A percentile compares a stretch with the other conserved stretches of the same genome.
Evolutionary conservation across 2,329 filamentous ascomycete genomes (phyloP).

Genomic region (Ophiosphaerella narmari): DNA sequence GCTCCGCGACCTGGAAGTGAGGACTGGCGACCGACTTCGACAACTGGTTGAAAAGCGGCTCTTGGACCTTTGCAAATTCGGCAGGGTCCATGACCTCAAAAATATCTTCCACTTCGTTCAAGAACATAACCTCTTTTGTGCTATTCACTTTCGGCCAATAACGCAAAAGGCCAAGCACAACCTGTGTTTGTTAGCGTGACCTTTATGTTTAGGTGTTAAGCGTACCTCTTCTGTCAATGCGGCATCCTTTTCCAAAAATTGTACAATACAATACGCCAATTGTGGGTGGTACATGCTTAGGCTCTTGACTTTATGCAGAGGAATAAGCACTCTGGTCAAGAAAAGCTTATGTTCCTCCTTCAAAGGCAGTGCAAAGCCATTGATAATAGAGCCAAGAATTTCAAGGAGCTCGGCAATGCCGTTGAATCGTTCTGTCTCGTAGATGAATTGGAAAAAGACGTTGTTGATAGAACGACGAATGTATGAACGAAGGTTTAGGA

Average conservation of each 20-base stretch:
- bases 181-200: slow-evolving; percentile 55
- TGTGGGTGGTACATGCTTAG: slow-evolving; percentile 99
- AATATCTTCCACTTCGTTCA: slow-evolving; percentile 99
- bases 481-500: slow-evolving; percentile 94
- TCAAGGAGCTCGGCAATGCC: slow-evolving; percentile 96
- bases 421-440: slow-evolving; percentile 98
- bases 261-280: slow-evolving; percentile 97
- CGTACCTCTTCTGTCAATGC: slow-evolving; percentile 92
- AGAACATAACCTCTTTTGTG: slow-evolving; percentile 99
- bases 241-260: slow-evolving; percentile 97
- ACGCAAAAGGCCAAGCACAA: slow-evolving; percentile 88
- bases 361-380: slow-evolving; percentile 92
- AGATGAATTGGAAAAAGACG: slow-evolving; percentile 99
- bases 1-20: slow-evolving; percentile 97
- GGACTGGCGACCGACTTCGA: slow-evolving; percentile 98
- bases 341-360: slow-evolving; percentile 99
- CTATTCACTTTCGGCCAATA: slow-evolving; percentile 99
- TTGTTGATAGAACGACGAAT: slow-evolving; percentile 99
- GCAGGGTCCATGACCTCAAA: slow-evolving; percentile 99
- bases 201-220: slow-evolving; percentile 13
- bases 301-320: slow-evolving; percentile 97
- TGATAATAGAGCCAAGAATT: slow-evolving; percentile 98
- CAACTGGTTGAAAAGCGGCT: slow-evolving; percentile 94
- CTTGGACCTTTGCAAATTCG: slow-evolving; percentile 98
- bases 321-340: slow-evolving; percentile 87